Evolutionary conservation across 2,329 filamentous ascomycete genomes (phyloP).

Genomic region (Arthrocladium fulminans): DNA sequence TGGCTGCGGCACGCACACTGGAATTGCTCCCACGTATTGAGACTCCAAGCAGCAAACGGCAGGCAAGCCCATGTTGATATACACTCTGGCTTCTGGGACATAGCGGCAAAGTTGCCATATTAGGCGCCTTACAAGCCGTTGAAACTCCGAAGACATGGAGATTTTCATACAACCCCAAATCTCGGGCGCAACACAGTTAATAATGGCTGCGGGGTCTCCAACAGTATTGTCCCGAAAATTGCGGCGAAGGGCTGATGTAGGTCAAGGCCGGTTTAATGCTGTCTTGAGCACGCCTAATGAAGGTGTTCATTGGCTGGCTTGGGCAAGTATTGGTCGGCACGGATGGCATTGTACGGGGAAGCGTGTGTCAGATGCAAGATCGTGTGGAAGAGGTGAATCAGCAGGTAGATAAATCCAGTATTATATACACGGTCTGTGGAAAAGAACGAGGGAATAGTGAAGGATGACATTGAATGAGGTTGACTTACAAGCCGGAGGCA

Average conservation of each 20-base stretch:
- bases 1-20: not conserved
- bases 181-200: not conserved
- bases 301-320: slow-evolving; percentile 1
- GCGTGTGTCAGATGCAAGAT: not conserved
- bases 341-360: not conserved
- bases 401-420: not conserved
- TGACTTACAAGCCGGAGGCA: not conserved
- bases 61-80: slow-evolving; percentile 1
- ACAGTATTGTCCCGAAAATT: slow-evolving; percentile 3
- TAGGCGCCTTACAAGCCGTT: slow-evolving; percentile 4
- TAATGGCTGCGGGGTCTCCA: not conserved
- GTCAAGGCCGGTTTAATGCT: not conserved
- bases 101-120: slow-evolving; percentile 5
- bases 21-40: not conserved
- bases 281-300: not conserved
- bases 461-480: not conserved
- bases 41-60: not conserved
- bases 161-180: slow-evolving; percentile 7
- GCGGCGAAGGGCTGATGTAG: slow-evolving; percentile 2
- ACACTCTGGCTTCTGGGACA: not conserved
- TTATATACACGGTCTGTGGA: not conserved
- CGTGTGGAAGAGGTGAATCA: not conserved
- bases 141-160: slow-evolving; percentile 4
- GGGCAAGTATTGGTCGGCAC: not conserved
- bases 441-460: not conserved